phyloP scores from a whole-genome alignment of 192 early-diverging fungal genomes.

The Endogone sp. region DNA sequence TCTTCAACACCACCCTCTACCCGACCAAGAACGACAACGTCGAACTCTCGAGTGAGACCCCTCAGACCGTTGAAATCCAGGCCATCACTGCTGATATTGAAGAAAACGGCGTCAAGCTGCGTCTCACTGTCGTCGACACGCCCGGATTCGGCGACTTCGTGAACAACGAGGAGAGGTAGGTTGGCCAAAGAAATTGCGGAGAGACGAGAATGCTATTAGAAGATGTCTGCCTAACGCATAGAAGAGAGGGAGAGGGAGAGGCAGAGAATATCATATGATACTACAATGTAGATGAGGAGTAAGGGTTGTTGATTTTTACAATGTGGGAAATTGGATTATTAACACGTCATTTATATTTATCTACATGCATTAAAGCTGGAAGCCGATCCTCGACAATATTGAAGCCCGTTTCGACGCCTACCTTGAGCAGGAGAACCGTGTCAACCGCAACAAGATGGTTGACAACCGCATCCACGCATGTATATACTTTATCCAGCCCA shows the following conservation, averaged over 20 bases:
- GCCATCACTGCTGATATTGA: slow-evolving; percentile 88
- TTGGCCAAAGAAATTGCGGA: too few relatives aligned
- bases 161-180: slow-evolving; percentile 93
- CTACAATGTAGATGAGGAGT: neutral
- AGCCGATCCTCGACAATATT: slow-evolving; percentile 93
- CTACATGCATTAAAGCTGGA: too few relatives aligned
- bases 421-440: slow-evolving; percentile 89
- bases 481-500: slow-evolving; percentile 97
- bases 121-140: slow-evolving; percentile 94
- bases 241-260: neutral
- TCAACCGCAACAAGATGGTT: slow-evolving; percentile 81
- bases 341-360: neutral
- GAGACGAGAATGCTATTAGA: too few relatives aligned
- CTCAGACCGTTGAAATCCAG: slow-evolving; percentile 75
- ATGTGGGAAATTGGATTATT: neutral
- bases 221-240: neutral
- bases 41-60: slow-evolving; percentile 57
- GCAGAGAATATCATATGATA: neutral
- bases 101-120: slow-evolving; percentile 92
- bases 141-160: slow-evolving; percentile 98
- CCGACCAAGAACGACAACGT: slow-evolving; percentile 69
- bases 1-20: slow-evolving; percentile 89
- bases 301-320: neutral
- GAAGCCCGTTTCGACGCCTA: slow-evolving; percentile 93
- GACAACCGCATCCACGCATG: slow-evolving; percentile 95